A percentile compares a stretch with the other conserved stretches of the same genome.
Conservation (phyloP, 257 asterid genomes). For the Lithospermum erythrorhizon region DNA sequence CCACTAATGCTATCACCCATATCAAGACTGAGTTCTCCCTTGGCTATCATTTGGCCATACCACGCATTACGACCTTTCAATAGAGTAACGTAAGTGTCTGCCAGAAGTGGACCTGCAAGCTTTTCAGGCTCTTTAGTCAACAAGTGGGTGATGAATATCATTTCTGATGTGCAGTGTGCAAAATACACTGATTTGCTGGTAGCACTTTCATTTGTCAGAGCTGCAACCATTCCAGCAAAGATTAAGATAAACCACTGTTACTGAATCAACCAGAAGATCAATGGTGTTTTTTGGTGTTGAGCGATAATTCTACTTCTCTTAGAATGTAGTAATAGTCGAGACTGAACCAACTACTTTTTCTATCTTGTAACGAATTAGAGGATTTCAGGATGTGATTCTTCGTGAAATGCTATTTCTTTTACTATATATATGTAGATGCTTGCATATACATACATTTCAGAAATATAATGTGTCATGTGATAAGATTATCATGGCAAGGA, state of each 20-base stretch:
- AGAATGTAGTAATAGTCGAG: no score
- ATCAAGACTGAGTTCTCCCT: conserved; percentile 64
- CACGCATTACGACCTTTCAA: conserved; percentile 86
- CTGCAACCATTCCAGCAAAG: conserved; percentile 72
- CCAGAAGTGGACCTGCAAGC: conserved; percentile 90
- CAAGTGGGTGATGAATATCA: conserved; percentile 82
- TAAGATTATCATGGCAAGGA: no score
- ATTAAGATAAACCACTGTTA: not conserved
- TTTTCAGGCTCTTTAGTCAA: conserved; percentile 79
- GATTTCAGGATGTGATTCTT: no score
- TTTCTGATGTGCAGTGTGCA: conserved; percentile 88
- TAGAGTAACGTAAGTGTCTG: conserved; percentile 78
- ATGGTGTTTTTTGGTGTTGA: no score
- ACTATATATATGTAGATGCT: no score
- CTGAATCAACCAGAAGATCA: not conserved
- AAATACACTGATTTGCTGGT: conserved; percentile 88
- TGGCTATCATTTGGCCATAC: conserved; percentile 92
- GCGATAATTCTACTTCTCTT: no score
- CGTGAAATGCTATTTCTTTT: no score
- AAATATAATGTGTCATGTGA: no score
- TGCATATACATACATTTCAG: no score
- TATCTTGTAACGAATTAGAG: no score
- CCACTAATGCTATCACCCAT: conserved; percentile 89
- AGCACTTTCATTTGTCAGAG: conserved; percentile 85
- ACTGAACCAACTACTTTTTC: no score